A percentile compares a stretch with the other conserved stretches of the same genome.
Evolutionary conservation across 176 grass and related monocot genomes (phyloP).

Genomic region (Eleusine coracana): DNA sequence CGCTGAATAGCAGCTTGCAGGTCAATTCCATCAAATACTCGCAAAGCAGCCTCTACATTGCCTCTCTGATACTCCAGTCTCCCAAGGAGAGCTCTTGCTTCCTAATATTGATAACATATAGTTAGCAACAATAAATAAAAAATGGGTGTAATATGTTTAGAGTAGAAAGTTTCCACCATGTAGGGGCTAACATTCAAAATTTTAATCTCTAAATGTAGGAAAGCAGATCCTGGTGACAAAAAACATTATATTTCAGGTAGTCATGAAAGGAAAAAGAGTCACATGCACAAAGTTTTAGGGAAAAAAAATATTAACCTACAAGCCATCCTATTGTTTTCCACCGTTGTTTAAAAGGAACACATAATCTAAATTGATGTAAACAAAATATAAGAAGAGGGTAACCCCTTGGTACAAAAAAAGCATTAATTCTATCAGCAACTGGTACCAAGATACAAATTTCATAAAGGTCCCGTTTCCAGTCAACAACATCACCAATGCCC

Average conservation of each 20-base stretch:
- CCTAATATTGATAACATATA: slow-evolving; percentile 51
- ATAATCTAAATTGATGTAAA: slow-evolving; percentile 3
- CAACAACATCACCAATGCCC: neutral
- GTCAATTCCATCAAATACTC: slow-evolving; percentile 93
- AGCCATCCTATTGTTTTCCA: neutral
- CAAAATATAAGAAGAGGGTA: neutral
- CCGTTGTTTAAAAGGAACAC: neutral
- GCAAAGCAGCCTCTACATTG: slow-evolving; percentile 86
- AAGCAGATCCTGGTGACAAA: neutral
- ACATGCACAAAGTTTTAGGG: neutral
- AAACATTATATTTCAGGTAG: neutral
- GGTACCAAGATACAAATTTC: neutral
- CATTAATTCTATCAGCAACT: neutral
- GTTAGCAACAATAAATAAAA: slow-evolving; percentile 24
- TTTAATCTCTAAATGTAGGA: slow-evolving; percentile 14
- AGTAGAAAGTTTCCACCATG: neutral
- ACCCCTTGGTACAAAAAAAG: neutral
- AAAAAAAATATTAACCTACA: neutral
- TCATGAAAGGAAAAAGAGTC: neutral
- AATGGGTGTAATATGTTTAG: neutral
- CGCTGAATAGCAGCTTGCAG: slow-evolving; percentile 88
- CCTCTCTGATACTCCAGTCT: slow-evolving; percentile 97
- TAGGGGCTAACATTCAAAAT: neutral
- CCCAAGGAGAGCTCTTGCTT: slow-evolving; percentile 89
- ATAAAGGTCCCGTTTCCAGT: slow-evolving; percentile 14